Percentiles rank a stretch among this genome's conserved stretches.
phyloP scores from a whole-genome alignment of 331 rosid species.

The Spiraea crenata region DNA sequence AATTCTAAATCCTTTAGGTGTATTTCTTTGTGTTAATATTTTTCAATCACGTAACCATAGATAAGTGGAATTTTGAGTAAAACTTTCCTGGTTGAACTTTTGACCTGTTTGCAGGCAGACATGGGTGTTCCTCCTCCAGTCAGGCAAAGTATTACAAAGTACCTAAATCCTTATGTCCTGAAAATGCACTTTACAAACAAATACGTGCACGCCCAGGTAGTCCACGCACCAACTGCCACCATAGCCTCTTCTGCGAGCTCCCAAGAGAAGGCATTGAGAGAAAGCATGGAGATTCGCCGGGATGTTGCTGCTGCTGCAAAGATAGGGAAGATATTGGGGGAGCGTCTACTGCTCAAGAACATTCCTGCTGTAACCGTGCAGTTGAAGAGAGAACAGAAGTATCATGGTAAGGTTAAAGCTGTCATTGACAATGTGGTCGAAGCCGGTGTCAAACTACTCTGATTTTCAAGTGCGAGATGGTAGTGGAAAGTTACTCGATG shows the following conservation, averaged over 20 bases:
- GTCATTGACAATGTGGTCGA: slow-evolving; percentile 63
- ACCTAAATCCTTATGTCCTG: slow-evolving; percentile 74
- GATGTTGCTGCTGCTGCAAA: slow-evolving; percentile 87
- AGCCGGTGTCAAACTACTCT: slow-evolving; percentile 66
- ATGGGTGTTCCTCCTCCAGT: slow-evolving; percentile 70
- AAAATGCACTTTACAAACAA: slow-evolving; percentile 82
- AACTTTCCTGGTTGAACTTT: background rate
- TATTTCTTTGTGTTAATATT: background rate
- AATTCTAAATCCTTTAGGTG: background rate
- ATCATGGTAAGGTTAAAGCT: slow-evolving; percentile 89
- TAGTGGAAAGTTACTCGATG: background rate
- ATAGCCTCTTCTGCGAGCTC: slow-evolving; percentile 77
- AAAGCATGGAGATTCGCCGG: slow-evolving; percentile 49
- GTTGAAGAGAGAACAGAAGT: slow-evolving; percentile 79
- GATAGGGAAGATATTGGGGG: slow-evolving; percentile 77
- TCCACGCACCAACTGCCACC: slow-evolving; percentile 72
- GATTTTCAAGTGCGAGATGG: slow-evolving; percentile 5
- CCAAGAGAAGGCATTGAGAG: slow-evolving; percentile 62
- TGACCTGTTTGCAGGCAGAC: slow-evolving; percentile 27
- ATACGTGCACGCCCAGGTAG: slow-evolving; percentile 69
- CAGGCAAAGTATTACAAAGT: slow-evolving; percentile 51
- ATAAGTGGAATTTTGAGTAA: background rate
- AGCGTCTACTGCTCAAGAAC: slow-evolving; percentile 61
- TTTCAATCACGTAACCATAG: background rate
- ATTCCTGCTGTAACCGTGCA: slow-evolving; percentile 73